These are phyloP conservation scores for Sclerospora graminicola DNA, from an alignment of 352 stramenopile genomes.

Conservation along the genomic window DNA sequence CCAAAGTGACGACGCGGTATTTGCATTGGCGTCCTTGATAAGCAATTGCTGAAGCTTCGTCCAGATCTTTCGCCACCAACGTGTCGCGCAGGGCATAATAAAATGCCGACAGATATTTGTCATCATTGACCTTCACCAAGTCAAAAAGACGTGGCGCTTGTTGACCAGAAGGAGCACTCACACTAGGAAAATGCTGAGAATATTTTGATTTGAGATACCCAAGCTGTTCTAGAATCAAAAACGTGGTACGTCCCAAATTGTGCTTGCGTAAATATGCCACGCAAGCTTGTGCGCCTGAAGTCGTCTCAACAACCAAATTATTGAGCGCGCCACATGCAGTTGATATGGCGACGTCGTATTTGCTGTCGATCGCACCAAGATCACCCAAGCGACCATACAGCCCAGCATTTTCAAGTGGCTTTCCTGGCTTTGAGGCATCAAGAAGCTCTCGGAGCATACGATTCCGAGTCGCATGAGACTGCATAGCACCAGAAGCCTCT, in stretches of 20 bases:
- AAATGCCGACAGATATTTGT: constrained; percentile 89
- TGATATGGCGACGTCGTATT: constrained; percentile 98
- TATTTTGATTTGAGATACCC: constrained; percentile 66
- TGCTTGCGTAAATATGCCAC: constrained; percentile 93
- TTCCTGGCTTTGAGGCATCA: constrained; percentile 82
- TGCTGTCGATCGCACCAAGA: constrained; percentile 90
- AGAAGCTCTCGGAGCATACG: constrained; percentile 87
- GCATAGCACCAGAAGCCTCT: constrained; percentile 49
- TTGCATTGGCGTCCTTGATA: constrained; percentile 89
- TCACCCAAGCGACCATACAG: constrained; percentile 95
- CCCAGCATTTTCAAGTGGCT: constrained; percentile 87
- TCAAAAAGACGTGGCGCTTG: constrained; percentile 77
- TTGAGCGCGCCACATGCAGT: constrained; percentile 94
- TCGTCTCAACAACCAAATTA: constrained; percentile 96
- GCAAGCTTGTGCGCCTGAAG: constrained; percentile 90
- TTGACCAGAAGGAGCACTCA: constrained; percentile 38
- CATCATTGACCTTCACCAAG: constrained; percentile 79
- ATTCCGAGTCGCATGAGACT: constrained; percentile 60
- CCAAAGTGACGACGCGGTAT: constrained; percentile 96
- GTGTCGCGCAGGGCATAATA: constrained; percentile 96
- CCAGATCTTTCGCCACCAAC: constrained; percentile 93
- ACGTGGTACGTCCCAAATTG: constrained; percentile 93
- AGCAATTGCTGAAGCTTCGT: constrained; percentile 84
- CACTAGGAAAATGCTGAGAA: constrained; percentile 46
- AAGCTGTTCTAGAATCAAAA: constrained; percentile 98